Evolutionary conservation across 306 rosid genomes (phyloP).

Genomic region (Mimosa bimucronata): DNA sequence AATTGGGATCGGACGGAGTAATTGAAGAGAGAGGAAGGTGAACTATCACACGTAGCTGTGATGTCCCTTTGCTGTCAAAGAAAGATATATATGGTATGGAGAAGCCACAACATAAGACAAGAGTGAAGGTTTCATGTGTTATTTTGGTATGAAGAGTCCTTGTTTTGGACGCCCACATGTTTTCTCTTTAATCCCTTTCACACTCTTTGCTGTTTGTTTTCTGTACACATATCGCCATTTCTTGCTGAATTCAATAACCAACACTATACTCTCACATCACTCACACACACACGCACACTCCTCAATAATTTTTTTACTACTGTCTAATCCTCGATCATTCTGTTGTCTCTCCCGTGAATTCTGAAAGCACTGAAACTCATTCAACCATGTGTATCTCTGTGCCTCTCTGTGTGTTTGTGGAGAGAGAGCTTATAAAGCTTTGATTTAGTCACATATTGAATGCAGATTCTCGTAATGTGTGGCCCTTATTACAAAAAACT

Average conservation of each 20-base stretch:
- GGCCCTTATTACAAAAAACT: no score
- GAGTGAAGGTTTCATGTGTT: constrained; percentile 3
- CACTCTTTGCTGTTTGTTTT: background rate
- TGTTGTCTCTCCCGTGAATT: background rate
- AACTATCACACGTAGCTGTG: background rate
- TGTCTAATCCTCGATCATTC: background rate
- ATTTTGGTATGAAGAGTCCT: background rate
- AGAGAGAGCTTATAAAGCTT: background rate
- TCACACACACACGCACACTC: background rate
- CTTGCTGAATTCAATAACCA: background rate
- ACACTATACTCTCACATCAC: background rate
- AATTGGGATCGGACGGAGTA: no score
- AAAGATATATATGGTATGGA: background rate
- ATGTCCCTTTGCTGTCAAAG: background rate
- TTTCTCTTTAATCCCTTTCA: constrained; percentile 1
- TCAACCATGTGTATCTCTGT: background rate
- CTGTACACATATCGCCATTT: background rate
- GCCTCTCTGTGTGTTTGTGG: background rate
- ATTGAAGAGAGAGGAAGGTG: background rate
- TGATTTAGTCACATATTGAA: background rate
- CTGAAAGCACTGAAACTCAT: background rate
- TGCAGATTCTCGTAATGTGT: background rate
- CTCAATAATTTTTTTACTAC: background rate
- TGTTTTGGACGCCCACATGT: constrained; percentile 21
- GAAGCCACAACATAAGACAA: constrained; percentile 38